These are phyloP conservation scores for Geranium rotundifolium DNA, from an alignment of 345 rosid species.

Conservation along the genomic window DNA sequence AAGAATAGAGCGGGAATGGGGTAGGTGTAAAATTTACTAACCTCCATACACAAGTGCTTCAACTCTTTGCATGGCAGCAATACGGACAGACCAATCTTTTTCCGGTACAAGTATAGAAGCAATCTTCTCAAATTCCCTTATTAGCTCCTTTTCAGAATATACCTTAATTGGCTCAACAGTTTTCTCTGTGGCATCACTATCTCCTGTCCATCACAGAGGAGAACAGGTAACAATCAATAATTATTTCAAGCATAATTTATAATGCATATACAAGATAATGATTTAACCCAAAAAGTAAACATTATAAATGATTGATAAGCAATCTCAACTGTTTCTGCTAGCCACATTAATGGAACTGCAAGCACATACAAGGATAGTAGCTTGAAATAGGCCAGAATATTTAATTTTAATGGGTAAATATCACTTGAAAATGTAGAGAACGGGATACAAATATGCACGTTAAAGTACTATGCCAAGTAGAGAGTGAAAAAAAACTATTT, in stretches of 20 bases:
- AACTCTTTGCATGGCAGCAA: constrained; percentile 93
- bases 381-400: too few species aligned
- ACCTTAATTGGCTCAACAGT: constrained; percentile 74
- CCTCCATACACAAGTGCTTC: constrained; percentile 98
- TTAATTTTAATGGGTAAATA: too few species aligned
- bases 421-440: neutral
- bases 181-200: constrained; percentile 64
- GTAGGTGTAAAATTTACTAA: constrained; percentile 5
- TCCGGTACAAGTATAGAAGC: constrained; percentile 82
- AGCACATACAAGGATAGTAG: too few species aligned
- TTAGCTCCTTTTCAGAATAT: constrained; percentile 91
- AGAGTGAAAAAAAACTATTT: too few species aligned
- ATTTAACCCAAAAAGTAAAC: neutral
- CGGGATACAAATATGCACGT: neutral
- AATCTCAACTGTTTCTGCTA: neutral
- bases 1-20: neutral
- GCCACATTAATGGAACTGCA: neutral
- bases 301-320: neutral
- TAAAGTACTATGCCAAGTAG: too few species aligned
- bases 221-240: neutral
- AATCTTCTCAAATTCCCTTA: constrained; percentile 88
- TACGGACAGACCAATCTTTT: constrained; percentile 97
- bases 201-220: constrained; percentile 42
- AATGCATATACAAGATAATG: neutral
- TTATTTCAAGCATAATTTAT: neutral